Conservation (phyloP, 2,329 filamentous ascomycete genomes). For the Neospermospora avenae region DNA sequence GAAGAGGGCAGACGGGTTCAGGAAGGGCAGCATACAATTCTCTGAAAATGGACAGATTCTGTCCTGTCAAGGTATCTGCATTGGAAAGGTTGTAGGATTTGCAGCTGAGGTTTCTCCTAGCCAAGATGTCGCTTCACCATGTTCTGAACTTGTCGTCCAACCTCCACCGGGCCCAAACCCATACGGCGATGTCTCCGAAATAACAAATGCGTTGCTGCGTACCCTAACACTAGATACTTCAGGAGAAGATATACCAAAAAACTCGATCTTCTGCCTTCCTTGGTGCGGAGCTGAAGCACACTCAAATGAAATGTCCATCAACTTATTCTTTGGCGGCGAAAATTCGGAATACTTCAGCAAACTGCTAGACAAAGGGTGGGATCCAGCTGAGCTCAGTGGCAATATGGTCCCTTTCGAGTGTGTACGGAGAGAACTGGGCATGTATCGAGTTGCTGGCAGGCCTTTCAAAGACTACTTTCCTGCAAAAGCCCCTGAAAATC, state of each 20-base stretch:
- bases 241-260: conserved; percentile 7
- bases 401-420: background rate
- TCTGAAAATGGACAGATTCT: background rate
- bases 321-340: background rate
- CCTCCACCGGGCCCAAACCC: background rate
- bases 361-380: background rate
- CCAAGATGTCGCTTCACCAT: background rate
- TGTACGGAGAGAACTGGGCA: background rate
- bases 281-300: conserved; percentile 1
- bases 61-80: background rate
- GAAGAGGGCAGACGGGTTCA: background rate
- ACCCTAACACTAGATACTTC: conserved; percentile 13
- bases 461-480: background rate
- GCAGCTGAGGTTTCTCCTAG: background rate
- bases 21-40: background rate
- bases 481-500: background rate
- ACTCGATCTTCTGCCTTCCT: background rate
- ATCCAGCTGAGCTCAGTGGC: background rate
- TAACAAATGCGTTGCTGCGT: background rate
- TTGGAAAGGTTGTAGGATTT: background rate
- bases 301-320: background rate
- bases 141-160: background rate
- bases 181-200: background rate
- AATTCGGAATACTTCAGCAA: background rate
- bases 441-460: background rate